A percentile compares a stretch with the other conserved stretches of the same genome.
Conservation (phyloP, 108 stramenopile genomes). For the Chaetoceros tenuissimus region DNA sequence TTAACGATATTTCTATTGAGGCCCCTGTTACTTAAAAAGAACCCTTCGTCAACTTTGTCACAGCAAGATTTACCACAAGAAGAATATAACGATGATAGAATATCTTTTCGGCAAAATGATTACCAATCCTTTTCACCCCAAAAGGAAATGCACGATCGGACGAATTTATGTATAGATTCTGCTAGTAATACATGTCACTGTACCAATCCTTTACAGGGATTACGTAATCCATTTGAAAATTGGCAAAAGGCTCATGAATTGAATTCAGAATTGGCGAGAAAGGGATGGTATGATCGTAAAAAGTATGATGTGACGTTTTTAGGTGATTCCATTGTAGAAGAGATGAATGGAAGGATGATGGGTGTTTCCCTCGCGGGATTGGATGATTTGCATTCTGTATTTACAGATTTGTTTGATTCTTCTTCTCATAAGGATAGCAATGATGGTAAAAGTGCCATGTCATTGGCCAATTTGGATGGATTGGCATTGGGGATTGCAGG, state of each 20-base stretch:
- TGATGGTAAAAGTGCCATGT: conserved; percentile 19
- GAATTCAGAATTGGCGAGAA: not conserved
- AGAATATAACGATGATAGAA: too few species aligned
- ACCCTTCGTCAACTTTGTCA: too few species aligned
- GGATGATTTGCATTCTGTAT: conserved; percentile 4
- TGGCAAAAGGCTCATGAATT: not conserved
- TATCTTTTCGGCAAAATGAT: too few species aligned
- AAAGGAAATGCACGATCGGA: not conserved
- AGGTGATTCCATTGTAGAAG: conserved; percentile 52
- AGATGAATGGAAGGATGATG: conserved; percentile 30
- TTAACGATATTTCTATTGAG: not conserved
- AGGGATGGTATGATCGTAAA: not conserved
- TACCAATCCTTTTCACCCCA: not conserved
- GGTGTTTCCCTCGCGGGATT: conserved; percentile 14
- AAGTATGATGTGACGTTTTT: conserved; percentile 57
- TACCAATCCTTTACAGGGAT: not conserved
- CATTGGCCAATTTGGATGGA: conserved; percentile 17
- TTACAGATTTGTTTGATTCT: conserved; percentile 26
- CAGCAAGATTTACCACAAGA: too few species aligned
- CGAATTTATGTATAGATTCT: not conserved
- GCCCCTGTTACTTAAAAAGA: too few species aligned
- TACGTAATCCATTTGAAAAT: not conserved
- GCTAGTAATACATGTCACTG: not conserved
- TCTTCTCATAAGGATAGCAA: conserved; percentile 22
- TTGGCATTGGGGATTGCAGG: conserved; percentile 57